These are phyloP conservation scores for Teratosphaeria nubilosa DNA, from an alignment of 2,329 filamentous ascomycete species.

Conservation along the genomic window DNA sequence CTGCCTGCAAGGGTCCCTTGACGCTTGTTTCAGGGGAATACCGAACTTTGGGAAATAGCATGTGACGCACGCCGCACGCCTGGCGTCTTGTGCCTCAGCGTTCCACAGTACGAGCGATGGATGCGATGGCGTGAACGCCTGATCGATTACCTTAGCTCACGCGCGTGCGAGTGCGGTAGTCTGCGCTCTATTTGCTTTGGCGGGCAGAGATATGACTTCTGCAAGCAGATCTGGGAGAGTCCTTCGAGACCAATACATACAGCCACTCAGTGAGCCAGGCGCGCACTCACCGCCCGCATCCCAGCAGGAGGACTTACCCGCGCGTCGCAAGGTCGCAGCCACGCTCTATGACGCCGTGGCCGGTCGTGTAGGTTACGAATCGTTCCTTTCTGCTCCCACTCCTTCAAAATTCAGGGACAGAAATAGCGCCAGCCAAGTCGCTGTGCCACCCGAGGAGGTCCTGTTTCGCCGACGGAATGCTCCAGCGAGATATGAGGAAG, in stretches of 20 bases:
- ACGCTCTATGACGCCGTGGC: conserved; percentile 66
- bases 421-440: conserved; percentile 20
- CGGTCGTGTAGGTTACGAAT: conserved; percentile 38
- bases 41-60: not conserved
- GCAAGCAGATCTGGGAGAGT: not conserved
- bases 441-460: conserved; percentile 57
- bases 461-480: conserved; percentile 57
- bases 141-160: not conserved
- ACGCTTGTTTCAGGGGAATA: not conserved
- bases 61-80: not conserved
- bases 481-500: conserved; percentile 57
- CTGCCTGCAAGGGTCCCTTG: not conserved
- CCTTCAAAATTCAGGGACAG: conserved; percentile 20
- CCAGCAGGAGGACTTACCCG: not conserved
- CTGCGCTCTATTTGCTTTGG: not conserved
- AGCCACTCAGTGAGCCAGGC: not conserved
- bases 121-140: not conserved
- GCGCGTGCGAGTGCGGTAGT: not conserved
- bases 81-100: not conserved
- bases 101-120: not conserved
- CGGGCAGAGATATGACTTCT: not conserved
- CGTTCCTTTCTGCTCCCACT: conserved; percentile 31
- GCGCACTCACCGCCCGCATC: not conserved
- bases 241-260: not conserved
- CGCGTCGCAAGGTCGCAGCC: conserved; percentile 1